Evolutionary conservation across 2,329 filamentous ascomycete species (phyloP).

Genomic region (Penicillium sp.): DNA sequence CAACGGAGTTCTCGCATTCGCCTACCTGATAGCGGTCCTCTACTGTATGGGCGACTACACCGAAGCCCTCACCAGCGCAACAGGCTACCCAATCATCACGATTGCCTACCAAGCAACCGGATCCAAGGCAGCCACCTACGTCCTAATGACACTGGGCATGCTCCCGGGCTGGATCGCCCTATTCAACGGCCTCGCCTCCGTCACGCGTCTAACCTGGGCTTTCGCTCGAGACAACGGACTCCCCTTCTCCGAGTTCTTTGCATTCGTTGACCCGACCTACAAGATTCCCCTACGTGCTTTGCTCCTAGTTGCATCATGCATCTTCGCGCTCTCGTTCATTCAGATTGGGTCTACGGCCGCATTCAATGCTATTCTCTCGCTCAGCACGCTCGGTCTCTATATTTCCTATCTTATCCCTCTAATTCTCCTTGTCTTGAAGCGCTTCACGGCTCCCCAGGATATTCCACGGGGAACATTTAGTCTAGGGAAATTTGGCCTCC

Average conservation of each 20-base stretch:
- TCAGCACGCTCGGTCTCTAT: conserved; percentile 51
- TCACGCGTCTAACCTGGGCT: conserved; percentile 44
- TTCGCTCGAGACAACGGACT: conserved; percentile 47
- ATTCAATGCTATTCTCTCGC: conserved; percentile 55
- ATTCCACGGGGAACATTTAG: conserved; percentile 27
- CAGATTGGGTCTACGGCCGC: conserved; percentile 51
- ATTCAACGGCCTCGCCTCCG: conserved; percentile 31
- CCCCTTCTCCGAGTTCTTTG: conserved; percentile 35
- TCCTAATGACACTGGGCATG: conserved; percentile 27
- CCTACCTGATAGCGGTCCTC: conserved; percentile 43
- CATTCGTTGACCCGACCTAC: conserved; percentile 30
- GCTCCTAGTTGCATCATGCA: conserved; percentile 17
- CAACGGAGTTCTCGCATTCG: conserved; percentile 49
- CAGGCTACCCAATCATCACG: conserved; percentile 51
- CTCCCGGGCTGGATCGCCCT: conserved; percentile 19
- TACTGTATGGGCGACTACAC: conserved; percentile 45
- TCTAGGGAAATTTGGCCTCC: conserved; percentile 29
- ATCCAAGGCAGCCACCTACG: conserved; percentile 34
- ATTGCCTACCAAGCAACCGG: conserved; percentile 52
- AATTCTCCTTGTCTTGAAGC: conserved; percentile 31
- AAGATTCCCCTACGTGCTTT: conserved; percentile 44
- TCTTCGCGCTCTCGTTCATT: conserved; percentile 33
- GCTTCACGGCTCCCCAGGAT: conserved; percentile 16
- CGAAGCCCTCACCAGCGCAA: conserved; percentile 39
- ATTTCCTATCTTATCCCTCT: conserved; percentile 52